These are phyloP conservation scores for Diospyros kaki DNA, from an alignment of 148 eudicot species.

Conservation along the genomic window DNA sequence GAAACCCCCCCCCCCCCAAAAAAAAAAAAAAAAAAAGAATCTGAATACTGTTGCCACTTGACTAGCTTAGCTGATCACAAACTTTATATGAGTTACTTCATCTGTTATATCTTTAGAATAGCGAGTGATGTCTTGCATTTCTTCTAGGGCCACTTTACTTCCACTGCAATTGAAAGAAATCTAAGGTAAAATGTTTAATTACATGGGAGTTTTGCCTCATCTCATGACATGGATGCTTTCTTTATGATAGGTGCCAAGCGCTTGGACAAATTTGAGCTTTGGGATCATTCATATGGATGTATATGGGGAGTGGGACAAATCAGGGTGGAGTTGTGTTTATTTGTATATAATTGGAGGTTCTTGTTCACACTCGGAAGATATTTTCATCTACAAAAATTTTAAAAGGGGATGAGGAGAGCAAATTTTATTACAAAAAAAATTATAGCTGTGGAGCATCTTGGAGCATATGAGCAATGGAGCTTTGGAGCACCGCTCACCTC, in stretches of 20 bases:
- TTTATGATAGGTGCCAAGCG: constrained; percentile 94
- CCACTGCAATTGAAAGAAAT: constrained; percentile 19
- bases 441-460: constrained; percentile 84
- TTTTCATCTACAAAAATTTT: constrained; percentile 58
- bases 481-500: constrained; percentile 87
- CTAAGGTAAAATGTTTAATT: constrained; percentile 48
- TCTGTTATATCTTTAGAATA: not conserved
- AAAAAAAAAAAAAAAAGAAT: not conserved
- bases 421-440: constrained; percentile 52
- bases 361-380: constrained; percentile 64
- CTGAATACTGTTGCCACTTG: not conserved
- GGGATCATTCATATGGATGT: constrained; percentile 96
- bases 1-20: too few relatives aligned
- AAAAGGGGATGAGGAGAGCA: constrained; percentile 50
- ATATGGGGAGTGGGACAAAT: constrained; percentile 65
- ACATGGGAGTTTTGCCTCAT: constrained; percentile 39
- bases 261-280: constrained; percentile 97
- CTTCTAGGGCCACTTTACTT: constrained; percentile 12
- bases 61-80: not conserved
- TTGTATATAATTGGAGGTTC: constrained; percentile 55
- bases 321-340: constrained; percentile 78
- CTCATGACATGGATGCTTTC: constrained; percentile 86
- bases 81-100: not conserved
- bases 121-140: constrained; percentile 12
- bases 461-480: constrained; percentile 84